Evolutionary conservation across 805 yeast genomes (phyloP).

Genomic region (Saccharomycopsis sp.): DNA sequence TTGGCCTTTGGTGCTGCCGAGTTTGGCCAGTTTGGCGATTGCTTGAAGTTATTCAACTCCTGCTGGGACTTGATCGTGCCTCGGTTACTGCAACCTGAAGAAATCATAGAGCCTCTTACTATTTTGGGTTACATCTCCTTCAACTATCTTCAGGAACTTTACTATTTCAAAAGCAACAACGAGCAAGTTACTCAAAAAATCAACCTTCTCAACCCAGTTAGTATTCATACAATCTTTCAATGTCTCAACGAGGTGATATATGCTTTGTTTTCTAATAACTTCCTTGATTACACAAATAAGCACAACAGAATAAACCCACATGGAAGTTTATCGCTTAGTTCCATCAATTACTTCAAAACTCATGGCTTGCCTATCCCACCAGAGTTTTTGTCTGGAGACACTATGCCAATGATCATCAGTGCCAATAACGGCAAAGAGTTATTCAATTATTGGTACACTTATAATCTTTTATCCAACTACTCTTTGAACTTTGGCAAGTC

Average conservation of each 20-base stretch:
- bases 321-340: constrained; percentile 48
- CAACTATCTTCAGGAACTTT: constrained; percentile 28
- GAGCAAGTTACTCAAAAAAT: background rate
- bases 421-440: constrained; percentile 22
- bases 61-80: constrained; percentile 34
- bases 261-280: constrained; percentile 33
- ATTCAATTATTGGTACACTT: constrained; percentile 39
- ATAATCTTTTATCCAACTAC: constrained; percentile 37
- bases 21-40: constrained; percentile 28
- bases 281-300: constrained; percentile 11
- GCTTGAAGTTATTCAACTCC: constrained; percentile 33
- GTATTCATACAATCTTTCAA: constrained; percentile 39
- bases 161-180: constrained; percentile 10
- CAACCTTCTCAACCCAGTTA: constrained; percentile 23
- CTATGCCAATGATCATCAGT: constrained; percentile 15
- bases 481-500: constrained; percentile 32
- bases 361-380: constrained; percentile 43
- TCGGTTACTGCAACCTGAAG: constrained; percentile 25
- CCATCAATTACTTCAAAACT: constrained; percentile 39
- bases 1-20: constrained; percentile 38
- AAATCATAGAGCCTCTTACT: constrained; percentile 39
- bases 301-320: constrained; percentile 23
- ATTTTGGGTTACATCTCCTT: constrained; percentile 36
- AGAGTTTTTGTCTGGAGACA: constrained; percentile 23
- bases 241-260: constrained; percentile 40